Conservation (phyloP, 2,329 filamentous ascomycete genomes). For the Polytolypa hystricis region DNA sequence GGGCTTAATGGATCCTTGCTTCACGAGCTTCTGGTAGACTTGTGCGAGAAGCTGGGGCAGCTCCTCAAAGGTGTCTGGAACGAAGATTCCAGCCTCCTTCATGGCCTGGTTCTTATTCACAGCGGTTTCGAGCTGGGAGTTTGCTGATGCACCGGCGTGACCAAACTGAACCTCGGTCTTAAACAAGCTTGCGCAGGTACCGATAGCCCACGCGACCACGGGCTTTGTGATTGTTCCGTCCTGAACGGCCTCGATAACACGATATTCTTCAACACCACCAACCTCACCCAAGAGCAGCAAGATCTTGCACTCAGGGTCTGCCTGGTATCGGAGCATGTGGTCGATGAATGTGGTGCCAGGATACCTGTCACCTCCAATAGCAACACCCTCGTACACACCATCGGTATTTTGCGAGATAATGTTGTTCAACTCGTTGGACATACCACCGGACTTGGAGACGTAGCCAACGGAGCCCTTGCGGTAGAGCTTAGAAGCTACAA, state of each 20-base stretch:
- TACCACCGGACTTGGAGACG: slow-evolving; percentile 99
- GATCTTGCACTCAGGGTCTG: slow-evolving; percentile 96
- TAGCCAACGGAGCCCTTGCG: slow-evolving; percentile 97
- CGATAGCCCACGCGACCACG: slow-evolving; percentile 97
- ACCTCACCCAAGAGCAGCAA: slow-evolving; percentile 93
- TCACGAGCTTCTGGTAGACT: slow-evolving; percentile 83
- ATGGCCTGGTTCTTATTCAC: slow-evolving; percentile 94
- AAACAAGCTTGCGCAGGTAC: slow-evolving; percentile 98
- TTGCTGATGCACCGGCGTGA: slow-evolving; percentile 96
- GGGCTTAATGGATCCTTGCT: slow-evolving; percentile 73
- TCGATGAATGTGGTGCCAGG: slow-evolving; percentile 99
- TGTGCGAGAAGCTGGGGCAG: slow-evolving; percentile 64
- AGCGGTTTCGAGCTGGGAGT: slow-evolving; percentile 97
- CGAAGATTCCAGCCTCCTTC: slow-evolving; percentile 86
- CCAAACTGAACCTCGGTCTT: slow-evolving; percentile 99
- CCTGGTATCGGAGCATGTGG: slow-evolving; percentile 91
- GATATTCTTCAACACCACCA: slow-evolving; percentile 98
- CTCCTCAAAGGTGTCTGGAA: slow-evolving; percentile 94
- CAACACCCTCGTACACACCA: slow-evolving; percentile 97
- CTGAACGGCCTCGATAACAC: slow-evolving; percentile 97
- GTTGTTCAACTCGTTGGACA: slow-evolving; percentile 99
- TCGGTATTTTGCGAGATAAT: slow-evolving; percentile 94
- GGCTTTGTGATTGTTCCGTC: slow-evolving; percentile 92
- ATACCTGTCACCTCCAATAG: slow-evolving; percentile 98
- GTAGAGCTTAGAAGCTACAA: slow-evolving; percentile 99